Percentiles rank a stretch among this genome's conserved stretches.
Evolutionary conservation across 176 grass and related monocot genomes (phyloP).

Genomic region (Hordeum marinum): DNA sequence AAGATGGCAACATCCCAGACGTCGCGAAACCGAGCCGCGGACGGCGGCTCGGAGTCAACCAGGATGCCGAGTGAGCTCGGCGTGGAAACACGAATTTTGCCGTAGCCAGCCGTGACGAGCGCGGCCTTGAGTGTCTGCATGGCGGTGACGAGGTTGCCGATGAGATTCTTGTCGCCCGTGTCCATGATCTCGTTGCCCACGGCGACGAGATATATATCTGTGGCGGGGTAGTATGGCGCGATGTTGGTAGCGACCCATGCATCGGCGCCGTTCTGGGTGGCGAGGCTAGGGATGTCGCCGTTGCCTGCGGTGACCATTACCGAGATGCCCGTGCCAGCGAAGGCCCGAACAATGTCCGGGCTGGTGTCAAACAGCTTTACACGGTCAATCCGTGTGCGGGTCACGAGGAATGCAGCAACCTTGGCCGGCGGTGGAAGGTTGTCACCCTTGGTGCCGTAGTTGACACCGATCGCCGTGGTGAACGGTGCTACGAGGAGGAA

Average conservation of each 20-base stretch:
- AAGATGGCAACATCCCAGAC: conserved; percentile 56
- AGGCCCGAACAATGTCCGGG: conserved; percentile 64
- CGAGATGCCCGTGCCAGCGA: conserved; percentile 63
- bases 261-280: conserved; percentile 41
- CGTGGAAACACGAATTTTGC: conserved; percentile 62
- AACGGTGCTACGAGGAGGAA: neutral
- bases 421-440: conserved; percentile 55
- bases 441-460: conserved; percentile 78
- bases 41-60: conserved; percentile 47
- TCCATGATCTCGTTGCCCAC: conserved; percentile 83
- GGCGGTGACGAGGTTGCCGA: conserved; percentile 61
- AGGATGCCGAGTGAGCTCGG: conserved; percentile 76
- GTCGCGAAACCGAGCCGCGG: conserved; percentile 54
- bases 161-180: conserved; percentile 51
- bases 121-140: conserved; percentile 50
- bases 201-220: conserved; percentile 60
- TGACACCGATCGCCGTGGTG: conserved; percentile 61
- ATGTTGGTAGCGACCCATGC: conserved; percentile 68
- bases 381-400: conserved; percentile 62
- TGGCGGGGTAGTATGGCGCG: conserved; percentile 59
- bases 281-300: conserved; percentile 57
- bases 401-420: conserved; percentile 56
- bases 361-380: conserved; percentile 88
- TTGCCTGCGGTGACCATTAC: conserved; percentile 69
- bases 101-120: conserved; percentile 47